Base-by-base conservation (phyloP, 805 yeast species). In the Wickerhamiella cacticola region DNA sequence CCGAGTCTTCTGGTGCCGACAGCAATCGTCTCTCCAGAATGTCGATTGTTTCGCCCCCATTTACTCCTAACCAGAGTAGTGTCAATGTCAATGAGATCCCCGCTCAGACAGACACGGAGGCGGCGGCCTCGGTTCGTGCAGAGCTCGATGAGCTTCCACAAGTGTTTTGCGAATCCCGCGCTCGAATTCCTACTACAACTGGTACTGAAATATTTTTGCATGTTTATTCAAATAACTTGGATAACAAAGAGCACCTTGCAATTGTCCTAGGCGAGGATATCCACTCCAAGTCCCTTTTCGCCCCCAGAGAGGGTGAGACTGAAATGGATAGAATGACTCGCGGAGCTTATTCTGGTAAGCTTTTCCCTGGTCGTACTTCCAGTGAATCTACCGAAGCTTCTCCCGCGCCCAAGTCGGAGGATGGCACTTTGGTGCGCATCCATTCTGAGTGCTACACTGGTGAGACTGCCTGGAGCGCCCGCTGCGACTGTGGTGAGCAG, bases 401-500 rank as follows among this genome's bases (percentile, higher is more conserved):
- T 12, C 26, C 21, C 21, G 36, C 45, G 6, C 38, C 35, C 46
- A 41, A n/a, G 35, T 5, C 45, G 28, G 24, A 29, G 46, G 64
- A 64, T 49, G 63, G 68, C 10, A 33, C 39, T 59, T 65, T 89
- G 53, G 95, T 82, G 3, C 72, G 99, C 52, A 87, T 92, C 55
- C 99, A 92, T 62, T 82, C 95, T 2, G 99, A 92, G 62, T 92
- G 99, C 65, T 92, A 89, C 68, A 92, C 99, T 0, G 99, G 99
- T 2, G 99, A 92, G 62, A 92, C 96, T 1, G 97, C 96, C 8
- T 92, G 99, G 98, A 79, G 89, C 50, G 97, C 99, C 1, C 74
- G 99, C 48, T 92, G 99, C 65, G 99, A 92, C 65, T 92, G 99
- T 67, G 99, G 99, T 18, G 99, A 92, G 65, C 99, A 92, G 68